phyloP scores from a whole-genome alignment of 2,329 filamentous ascomycete species.

The Tolypocladium ovalisporum region DNA sequence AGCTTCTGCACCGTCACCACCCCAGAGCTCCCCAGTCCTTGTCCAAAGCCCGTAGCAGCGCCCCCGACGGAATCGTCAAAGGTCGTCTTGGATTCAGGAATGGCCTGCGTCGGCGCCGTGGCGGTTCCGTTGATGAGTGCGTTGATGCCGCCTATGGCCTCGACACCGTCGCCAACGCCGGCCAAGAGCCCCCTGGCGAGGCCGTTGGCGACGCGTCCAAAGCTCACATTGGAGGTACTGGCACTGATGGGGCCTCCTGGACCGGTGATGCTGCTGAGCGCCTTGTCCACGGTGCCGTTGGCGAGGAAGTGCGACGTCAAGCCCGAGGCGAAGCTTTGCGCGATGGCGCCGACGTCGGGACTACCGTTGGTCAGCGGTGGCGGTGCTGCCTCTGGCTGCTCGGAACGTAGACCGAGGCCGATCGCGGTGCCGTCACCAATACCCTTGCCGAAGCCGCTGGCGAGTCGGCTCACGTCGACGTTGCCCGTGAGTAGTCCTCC shows the following conservation, averaged over 20 bases:
- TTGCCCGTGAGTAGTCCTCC: not conserved
- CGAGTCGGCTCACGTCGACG: not conserved
- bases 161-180: constrained; percentile 21
- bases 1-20: constrained; percentile 18
- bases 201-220: constrained; percentile 20
- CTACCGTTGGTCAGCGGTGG: not conserved
- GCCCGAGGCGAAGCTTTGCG: constrained; percentile 1
- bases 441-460: not conserved
- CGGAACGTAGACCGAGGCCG: not conserved
- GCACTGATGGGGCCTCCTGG: not conserved
- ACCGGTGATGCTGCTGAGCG: not conserved
- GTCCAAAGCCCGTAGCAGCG: constrained; percentile 22
- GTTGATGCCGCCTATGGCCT: constrained; percentile 19
- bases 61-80: constrained; percentile 24
- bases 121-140: constrained; percentile 18
- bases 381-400: not conserved
- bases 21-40: constrained; percentile 21
- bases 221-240: constrained; percentile 4
- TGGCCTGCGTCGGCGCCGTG: constrained; percentile 4
- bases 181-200: constrained; percentile 22
- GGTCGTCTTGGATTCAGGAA: constrained; percentile 13
- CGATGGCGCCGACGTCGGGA: not conserved
- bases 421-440: constrained; percentile 5
- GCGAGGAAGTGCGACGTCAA: not conserved
- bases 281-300: not conserved